A percentile compares a stretch with the other conserved stretches of the same genome.
Evolutionary conservation across 2,329 filamentous ascomycete species (phyloP).

Genomic region (Fusarium subglutinans): DNA sequence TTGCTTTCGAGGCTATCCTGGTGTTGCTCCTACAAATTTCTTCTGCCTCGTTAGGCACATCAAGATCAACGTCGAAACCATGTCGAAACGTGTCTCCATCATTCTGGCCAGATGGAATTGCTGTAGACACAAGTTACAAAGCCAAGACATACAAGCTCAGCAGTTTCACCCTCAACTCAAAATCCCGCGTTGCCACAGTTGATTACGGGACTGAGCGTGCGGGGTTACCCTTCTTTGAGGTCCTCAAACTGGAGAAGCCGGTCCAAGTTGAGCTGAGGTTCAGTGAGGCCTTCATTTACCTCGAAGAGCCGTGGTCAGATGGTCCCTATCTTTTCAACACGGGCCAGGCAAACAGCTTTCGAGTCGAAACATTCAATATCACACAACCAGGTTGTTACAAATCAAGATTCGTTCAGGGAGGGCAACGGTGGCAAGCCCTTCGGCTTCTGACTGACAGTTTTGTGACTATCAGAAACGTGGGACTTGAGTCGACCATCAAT

Average conservation of each 20-base stretch:
- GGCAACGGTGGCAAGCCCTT: constrained; percentile 1
- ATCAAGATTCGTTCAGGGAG: background rate
- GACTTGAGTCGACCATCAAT: background rate
- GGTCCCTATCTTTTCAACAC: constrained; percentile 2
- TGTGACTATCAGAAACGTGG: background rate
- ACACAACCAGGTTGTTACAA: background rate
- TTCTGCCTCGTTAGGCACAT: background rate
- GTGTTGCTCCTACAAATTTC: background rate
- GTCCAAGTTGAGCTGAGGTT: background rate
- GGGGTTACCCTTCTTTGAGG: background rate
- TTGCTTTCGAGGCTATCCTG: background rate
- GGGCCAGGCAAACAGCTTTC: background rate
- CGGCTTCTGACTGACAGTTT: background rate
- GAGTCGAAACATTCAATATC: constrained; percentile 6
- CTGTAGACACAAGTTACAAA: constrained; percentile 1
- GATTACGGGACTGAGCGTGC: constrained; percentile 5
- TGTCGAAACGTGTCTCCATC: background rate
- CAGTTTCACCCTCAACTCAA: background rate
- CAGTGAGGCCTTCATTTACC: background rate
- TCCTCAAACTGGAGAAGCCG: background rate
- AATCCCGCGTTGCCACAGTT: background rate
- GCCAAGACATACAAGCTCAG: constrained; percentile 1
- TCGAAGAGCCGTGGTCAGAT: constrained; percentile 4
- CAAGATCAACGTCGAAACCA: background rate
- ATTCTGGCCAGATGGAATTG: background rate